Evolutionary conservation across 176 grass and related monocot species (phyloP), one percentile per base, ranked within the genome.

Genomic region (Cymbopogon citratus): DNA sequence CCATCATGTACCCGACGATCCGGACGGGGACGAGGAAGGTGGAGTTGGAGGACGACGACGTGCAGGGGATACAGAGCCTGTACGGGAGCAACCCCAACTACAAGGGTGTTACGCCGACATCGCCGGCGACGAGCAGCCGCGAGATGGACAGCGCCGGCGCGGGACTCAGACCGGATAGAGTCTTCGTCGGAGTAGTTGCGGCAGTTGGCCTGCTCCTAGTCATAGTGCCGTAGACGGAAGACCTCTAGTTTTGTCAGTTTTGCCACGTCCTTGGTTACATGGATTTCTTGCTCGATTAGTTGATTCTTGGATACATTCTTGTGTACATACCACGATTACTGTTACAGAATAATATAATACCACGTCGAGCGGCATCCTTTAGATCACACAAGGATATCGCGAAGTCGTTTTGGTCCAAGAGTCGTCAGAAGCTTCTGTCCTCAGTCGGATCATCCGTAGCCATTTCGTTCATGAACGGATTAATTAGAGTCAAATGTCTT

Each of bases 1-100:
- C 95, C 46, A 90, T 98, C 79, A 98, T 98, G 95, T 98, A 98
- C 82, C 95, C 95, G 31, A 89, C 95, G 14, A 85, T 98, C 60
- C 70, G 78, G 68, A 91, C 89, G n/a, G 80, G 79, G 31, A 84
- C 91, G 46, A 86, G 52, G 84, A 98, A 93, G 84, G 92, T 98
- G 72, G 87, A 93, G 9, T 89, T 98, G 56, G 73, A 61, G 33
- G 36, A 69, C 27, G 95, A 95, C 70, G 95, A 95, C 67, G 95
- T 98, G 23, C 31, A 80, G 13, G 95, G 95, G 44, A 91, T 98
- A 35, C 95, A 95, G 88, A 87, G 83, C 59, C 63, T 98, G 73
- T 98, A 98, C 66, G 95, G 95, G 36, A 93, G 81, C 5, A 98
- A 98, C 73, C 95, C 95, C 0, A 69, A 79, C 41, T 98, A n/a